phyloP scores from a whole-genome alignment of 2,329 filamentous ascomycete species.

The Paracamarosporium sp. region DNA sequence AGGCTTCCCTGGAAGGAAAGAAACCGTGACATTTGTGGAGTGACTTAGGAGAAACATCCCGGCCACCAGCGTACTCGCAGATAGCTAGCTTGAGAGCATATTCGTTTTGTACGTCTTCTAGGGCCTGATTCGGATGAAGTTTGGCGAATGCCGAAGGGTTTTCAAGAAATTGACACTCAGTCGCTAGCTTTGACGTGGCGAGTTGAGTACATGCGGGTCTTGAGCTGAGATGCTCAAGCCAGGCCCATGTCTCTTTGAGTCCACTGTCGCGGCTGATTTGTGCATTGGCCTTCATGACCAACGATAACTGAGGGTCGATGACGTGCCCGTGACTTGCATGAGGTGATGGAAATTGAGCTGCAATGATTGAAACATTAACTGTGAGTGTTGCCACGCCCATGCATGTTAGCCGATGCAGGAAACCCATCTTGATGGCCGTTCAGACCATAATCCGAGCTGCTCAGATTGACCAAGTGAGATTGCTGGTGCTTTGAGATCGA shows the following conservation, averaged over 20 bases:
- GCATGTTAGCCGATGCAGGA: neutral
- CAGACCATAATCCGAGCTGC: neutral
- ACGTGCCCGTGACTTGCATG: neutral
- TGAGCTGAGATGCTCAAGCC: conserved; percentile 17
- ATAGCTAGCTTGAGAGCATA: conserved; percentile 69
- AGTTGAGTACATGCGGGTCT: conserved; percentile 57
- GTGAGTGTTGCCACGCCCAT: neutral
- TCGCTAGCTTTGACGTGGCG: conserved; percentile 59
- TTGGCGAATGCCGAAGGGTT: conserved; percentile 33
- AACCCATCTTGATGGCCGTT: neutral
- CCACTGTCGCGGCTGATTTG: conserved; percentile 7
- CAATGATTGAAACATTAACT: neutral
- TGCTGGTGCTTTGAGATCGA: neutral
- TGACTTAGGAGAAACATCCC: conserved; percentile 49
- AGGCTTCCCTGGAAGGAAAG: conserved; percentile 47
- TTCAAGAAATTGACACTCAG: conserved; percentile 60
- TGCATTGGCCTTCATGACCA: conserved; percentile 7
- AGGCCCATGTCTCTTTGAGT: conserved; percentile 7
- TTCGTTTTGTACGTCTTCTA: conserved; percentile 57
- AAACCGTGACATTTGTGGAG: conserved; percentile 61
- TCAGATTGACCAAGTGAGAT: neutral
- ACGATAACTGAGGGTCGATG: conserved; percentile 5
- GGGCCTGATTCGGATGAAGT: conserved; percentile 31
- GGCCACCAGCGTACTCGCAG: conserved; percentile 65
- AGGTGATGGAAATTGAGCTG: conserved; percentile 1